A percentile compares a stretch with the other conserved stretches of the same genome.
phyloP scores from a whole-genome alignment of 345 rosid genomes.

The Lepidium sativum region DNA sequence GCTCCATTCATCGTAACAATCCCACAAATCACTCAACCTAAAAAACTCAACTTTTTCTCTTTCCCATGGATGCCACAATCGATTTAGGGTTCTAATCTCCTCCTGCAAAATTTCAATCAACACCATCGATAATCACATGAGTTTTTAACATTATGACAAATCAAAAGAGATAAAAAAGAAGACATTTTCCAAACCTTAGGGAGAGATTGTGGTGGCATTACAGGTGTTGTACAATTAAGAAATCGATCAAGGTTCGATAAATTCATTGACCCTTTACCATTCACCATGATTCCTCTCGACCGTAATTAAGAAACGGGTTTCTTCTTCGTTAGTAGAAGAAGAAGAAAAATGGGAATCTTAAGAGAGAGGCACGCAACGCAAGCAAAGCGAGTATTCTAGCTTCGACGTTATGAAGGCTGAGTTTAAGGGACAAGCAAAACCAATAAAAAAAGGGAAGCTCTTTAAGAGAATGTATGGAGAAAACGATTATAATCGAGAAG shows the following conservation, averaged over 20 bases:
- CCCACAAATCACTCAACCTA: slow-evolving; percentile 82
- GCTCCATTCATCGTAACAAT: slow-evolving; percentile 93
- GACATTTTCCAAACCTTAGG: slow-evolving; percentile 47
- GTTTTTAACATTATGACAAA: background rate
- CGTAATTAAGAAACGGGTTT: slow-evolving; percentile 7
- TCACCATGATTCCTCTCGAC: slow-evolving; percentile 44
- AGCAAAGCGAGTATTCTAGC: slow-evolving; percentile 31
- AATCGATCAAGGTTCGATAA: slow-evolving; percentile 79
- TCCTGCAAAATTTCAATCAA: slow-evolving; percentile 32
- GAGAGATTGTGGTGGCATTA: slow-evolving; percentile 62
- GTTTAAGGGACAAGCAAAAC: slow-evolving; percentile 34
- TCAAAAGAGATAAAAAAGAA: background rate
- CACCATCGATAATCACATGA: background rate
- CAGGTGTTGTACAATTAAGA: slow-evolving; percentile 70
- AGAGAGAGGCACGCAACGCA: slow-evolving; percentile 20
- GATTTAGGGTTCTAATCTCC: slow-evolving; percentile 72
- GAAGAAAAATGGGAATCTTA: background rate
- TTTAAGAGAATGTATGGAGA: background rate
- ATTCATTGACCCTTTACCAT: slow-evolving; percentile 44
- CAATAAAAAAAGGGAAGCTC: slow-evolving; percentile 1
- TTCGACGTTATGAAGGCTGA: slow-evolving; percentile 47
- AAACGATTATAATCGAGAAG: slow-evolving; percentile 7
- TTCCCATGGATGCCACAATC: slow-evolving; percentile 87
- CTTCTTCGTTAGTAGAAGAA: slow-evolving; percentile 7
- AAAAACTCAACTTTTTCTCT: slow-evolving; percentile 82